Percentiles rank a stretch among this genome's conserved stretches.
Conservation (phyloP, 441 rosid genomes). For the Melastoma candidum region DNA sequence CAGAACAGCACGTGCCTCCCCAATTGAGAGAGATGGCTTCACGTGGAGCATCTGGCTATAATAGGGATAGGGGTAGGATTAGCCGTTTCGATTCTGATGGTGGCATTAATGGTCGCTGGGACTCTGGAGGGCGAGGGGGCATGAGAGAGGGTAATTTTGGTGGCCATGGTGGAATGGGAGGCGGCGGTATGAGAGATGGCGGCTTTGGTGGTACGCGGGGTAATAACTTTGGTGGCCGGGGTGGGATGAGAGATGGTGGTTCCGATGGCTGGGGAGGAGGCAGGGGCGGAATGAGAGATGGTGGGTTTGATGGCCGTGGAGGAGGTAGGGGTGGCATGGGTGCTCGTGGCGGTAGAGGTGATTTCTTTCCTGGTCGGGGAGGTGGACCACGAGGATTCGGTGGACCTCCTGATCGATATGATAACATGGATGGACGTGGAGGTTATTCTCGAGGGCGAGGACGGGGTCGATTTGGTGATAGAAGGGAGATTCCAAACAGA, state of each 20-base stretch:
- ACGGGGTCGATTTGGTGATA: constrained; percentile 63
- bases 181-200: constrained; percentile 24
- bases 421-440: constrained; percentile 44
- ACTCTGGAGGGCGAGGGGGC: constrained; percentile 31
- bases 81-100: constrained; percentile 55
- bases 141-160: constrained; percentile 12
- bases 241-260: constrained; percentile 6
- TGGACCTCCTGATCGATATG: constrained; percentile 44
- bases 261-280: neutral
- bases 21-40: constrained; percentile 77
- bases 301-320: constrained; percentile 14
- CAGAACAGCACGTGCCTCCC: constrained; percentile 85
- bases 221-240: neutral
- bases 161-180: constrained; percentile 41
- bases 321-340: constrained; percentile 25
- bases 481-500: constrained; percentile 40
- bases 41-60: constrained; percentile 59
- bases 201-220: neutral
- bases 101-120: constrained; percentile 64
- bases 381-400: constrained; percentile 58
- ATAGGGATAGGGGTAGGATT: constrained; percentile 62
- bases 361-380: constrained; percentile 53
- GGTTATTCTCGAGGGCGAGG: constrained; percentile 45
- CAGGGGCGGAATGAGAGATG: neutral
- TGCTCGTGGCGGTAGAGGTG: constrained; percentile 30